Evolutionary conservation across 768 basidiomycete genomes (phyloP).

Genomic region (Guyanaporus albipodus): DNA sequence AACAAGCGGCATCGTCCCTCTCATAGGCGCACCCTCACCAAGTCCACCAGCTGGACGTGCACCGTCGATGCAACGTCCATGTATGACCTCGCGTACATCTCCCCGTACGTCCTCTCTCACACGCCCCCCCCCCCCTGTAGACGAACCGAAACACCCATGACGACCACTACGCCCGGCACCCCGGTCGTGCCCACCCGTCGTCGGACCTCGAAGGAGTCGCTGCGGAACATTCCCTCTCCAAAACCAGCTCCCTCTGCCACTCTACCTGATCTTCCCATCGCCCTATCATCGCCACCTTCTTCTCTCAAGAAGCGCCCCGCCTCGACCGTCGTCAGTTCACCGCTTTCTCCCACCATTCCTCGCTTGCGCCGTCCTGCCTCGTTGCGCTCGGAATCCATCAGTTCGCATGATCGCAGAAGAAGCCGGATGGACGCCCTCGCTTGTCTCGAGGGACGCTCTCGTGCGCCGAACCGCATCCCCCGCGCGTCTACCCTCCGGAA

Average conservation of each 20-base stretch:
- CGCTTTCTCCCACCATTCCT: constrained; percentile 10
- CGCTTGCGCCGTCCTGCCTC: constrained; percentile 15
- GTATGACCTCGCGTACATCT: constrained; percentile 15
- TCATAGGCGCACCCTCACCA: constrained; percentile 27
- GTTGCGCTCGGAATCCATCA: constrained; percentile 36
- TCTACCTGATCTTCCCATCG: constrained; percentile 42
- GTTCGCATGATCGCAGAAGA: constrained; percentile 41
- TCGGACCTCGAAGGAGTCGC: constrained; percentile 38
- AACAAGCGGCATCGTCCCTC: constrained; percentile 40
- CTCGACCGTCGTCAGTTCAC: constrained; percentile 20
- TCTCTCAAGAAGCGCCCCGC: constrained; percentile 7
- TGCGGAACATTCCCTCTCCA: constrained; percentile 52
- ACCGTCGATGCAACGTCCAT: constrained; percentile 8
- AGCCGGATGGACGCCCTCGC: constrained; percentile 63
- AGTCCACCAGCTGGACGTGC: constrained; percentile 31
- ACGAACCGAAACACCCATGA: constrained; percentile 28
- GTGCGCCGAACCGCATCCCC: constrained; percentile 19
- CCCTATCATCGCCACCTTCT: neutral
- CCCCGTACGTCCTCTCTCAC: neutral
- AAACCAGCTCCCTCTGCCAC: constrained; percentile 55
- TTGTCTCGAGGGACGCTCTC: constrained; percentile 53
- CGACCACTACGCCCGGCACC: constrained; percentile 13
- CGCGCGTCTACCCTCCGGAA: constrained; percentile 20
- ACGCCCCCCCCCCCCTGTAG: constrained; percentile 6
- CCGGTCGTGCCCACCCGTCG: constrained; percentile 17